Evolutionary conservation across 768 basidiomycete species (phyloP).

Genomic region (Hortiboletus campestris): DNA sequence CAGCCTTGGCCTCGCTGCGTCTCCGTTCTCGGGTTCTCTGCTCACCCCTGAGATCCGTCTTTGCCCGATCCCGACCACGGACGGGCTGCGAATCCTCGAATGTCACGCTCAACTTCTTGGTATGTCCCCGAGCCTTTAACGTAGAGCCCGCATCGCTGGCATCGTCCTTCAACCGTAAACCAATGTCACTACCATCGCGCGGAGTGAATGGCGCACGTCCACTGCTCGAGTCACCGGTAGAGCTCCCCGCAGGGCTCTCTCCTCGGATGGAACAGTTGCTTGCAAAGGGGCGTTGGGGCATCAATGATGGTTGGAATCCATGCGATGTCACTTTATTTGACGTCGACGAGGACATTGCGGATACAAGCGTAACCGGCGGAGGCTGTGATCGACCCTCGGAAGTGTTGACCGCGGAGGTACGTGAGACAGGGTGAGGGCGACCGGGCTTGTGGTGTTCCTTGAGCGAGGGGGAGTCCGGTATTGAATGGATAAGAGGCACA

Average conservation of each 20-base stretch:
- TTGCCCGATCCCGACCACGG: constrained; percentile 32
- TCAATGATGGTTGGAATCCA: constrained; percentile 20
- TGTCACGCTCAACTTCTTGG: constrained; percentile 62
- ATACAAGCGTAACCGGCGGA: constrained; percentile 4
- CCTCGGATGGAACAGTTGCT: constrained; percentile 37
- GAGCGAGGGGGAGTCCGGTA: constrained; percentile 34
- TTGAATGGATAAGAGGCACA: constrained; percentile 31
- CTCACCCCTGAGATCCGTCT: constrained; percentile 39
- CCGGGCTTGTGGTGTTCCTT: constrained; percentile 19
- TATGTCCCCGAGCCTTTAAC: constrained; percentile 35
- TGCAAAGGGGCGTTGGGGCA: constrained; percentile 58
- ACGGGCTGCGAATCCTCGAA: constrained; percentile 54
- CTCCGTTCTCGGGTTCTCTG: constrained; percentile 68
- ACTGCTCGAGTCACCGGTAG: constrained; percentile 82
- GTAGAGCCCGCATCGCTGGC: constrained; percentile 27
- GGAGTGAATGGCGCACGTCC: constrained; percentile 76
- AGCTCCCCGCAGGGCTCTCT: constrained; percentile 73
- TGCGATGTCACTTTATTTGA: constrained; percentile 27
- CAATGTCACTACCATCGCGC: constrained; percentile 69
- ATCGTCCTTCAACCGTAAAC: constrained; percentile 21
- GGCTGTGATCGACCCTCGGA: constrained; percentile 14
- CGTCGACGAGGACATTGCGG: constrained; percentile 6
- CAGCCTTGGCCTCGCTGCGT: constrained; percentile 80
- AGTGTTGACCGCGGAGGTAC: constrained; percentile 6
- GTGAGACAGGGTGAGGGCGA: constrained; percentile 10